Evolutionary conservation across 2,329 filamentous ascomycete species (phyloP).

Genomic region (Cordyceps pruinosa): DNA sequence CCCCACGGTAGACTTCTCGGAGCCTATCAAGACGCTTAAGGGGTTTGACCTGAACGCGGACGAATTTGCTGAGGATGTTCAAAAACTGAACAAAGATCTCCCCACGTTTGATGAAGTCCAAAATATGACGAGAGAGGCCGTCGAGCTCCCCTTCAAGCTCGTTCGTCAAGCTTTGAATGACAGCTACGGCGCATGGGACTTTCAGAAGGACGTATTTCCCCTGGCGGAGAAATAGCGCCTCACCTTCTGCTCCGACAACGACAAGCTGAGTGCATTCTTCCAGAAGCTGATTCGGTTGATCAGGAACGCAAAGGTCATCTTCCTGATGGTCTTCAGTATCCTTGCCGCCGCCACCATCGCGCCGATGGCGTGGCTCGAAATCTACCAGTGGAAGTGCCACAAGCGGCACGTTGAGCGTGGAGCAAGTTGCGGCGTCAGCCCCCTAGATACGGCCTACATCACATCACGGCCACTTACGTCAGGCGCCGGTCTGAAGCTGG

Average conservation of each 20-base stretch:
- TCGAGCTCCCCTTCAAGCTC: slow-evolving; percentile 73
- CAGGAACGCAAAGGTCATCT: slow-evolving; percentile 62
- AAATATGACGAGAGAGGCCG: slow-evolving; percentile 71
- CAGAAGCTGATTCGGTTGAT: slow-evolving; percentile 59
- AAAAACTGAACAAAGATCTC: slow-evolving; percentile 68
- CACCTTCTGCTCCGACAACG: slow-evolving; percentile 82
- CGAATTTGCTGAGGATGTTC: slow-evolving; percentile 60
- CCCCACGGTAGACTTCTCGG: slow-evolving; percentile 56
- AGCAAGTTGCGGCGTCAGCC: slow-evolving; percentile 59
- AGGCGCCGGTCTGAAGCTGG: slow-evolving; percentile 61
- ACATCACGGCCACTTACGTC: slow-evolving; percentile 74
- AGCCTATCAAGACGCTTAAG: slow-evolving; percentile 59
- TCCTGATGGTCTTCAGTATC: slow-evolving; percentile 66
- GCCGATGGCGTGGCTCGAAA: slow-evolving; percentile 75
- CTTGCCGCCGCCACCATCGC: slow-evolving; percentile 66
- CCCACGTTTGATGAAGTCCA: slow-evolving; percentile 79
- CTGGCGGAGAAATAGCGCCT: slow-evolving; percentile 76
- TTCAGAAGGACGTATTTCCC: slow-evolving; percentile 72
- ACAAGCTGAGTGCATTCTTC: slow-evolving; percentile 80
- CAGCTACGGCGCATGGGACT: slow-evolving; percentile 64
- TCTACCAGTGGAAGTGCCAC: slow-evolving; percentile 68
- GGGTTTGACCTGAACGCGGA: slow-evolving; percentile 60
- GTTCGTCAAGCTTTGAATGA: slow-evolving; percentile 67
- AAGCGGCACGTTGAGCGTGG: slow-evolving; percentile 63
- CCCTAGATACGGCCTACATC: slow-evolving; percentile 85